phyloP scores from a whole-genome alignment of 495 filamentous ascomycete genomes.

The Wilcoxina mikolae region DNA sequence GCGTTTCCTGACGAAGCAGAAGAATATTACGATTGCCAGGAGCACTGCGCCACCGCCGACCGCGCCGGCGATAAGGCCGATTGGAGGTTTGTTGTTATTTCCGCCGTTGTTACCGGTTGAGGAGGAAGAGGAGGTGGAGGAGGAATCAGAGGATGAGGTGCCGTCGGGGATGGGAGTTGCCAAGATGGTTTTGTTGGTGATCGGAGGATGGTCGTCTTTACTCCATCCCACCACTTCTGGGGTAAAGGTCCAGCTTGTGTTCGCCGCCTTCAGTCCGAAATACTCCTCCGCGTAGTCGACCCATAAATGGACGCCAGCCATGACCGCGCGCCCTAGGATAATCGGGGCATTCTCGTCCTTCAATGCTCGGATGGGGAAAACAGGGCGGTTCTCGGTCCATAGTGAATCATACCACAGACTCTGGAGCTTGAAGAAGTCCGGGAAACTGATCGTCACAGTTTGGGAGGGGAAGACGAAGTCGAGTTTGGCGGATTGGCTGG shows the following conservation, averaged over 20 bases:
- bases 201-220: conserved; percentile 9
- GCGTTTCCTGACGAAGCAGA: neutral
- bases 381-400: neutral
- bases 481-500: conserved; percentile 1
- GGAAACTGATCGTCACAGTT: conserved; percentile 8
- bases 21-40: neutral
- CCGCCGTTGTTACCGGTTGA: neutral
- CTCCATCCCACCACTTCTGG: conserved; percentile 10
- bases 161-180: neutral
- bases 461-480: conserved; percentile 16
- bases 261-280: conserved; percentile 14
- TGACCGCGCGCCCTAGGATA: conserved; percentile 18
- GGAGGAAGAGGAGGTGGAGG: neutral
- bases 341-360: conserved; percentile 15
- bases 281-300: conserved; percentile 22
- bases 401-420: neutral
- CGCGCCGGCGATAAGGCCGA: neutral
- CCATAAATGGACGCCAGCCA: conserved; percentile 20
- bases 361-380: conserved; percentile 13
- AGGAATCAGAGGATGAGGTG: neutral
- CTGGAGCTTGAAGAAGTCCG: conserved; percentile 6
- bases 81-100: neutral
- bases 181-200: conserved; percentile 17
- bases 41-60: neutral
- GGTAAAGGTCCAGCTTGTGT: neutral